Base-by-base conservation (phyloP, 2,329 filamentous ascomycete genomes). In the Paraphoma chrysanthemicola region DNA sequence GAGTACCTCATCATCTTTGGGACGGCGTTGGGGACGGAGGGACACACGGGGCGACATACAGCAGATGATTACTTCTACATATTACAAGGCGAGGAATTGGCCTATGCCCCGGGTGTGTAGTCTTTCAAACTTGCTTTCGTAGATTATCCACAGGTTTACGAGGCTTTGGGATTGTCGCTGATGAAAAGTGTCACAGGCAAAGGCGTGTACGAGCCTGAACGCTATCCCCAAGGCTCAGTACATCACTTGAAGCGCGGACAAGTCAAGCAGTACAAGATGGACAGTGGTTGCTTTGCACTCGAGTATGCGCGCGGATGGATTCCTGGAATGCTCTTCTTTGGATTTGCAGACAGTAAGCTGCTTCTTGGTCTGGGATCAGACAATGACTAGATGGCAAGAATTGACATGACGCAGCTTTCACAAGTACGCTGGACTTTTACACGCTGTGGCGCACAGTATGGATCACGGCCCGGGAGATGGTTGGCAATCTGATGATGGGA, bases 51-150 rank as follows among this genome's bases (percentile, higher is more conserved):
- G 62, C 90, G 92, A 48, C 93, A 96, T 83, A 94, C 92, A 11
- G 92, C 92, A 14, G 91, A 96, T 79, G 93, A 97, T 82, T 97
- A 95, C 83, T 97, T 97, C 84, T 87, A 93, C 83, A 96, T 97
- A 82, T 83, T 97, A 31, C 82, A 82, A 33, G 93, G 93, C 68
- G 87, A 88, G 68, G 88, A 96, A 79, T 83, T 86, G 68, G 90
- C 92, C 63, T 93, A 92, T 81, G 83, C 86, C 16, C 69, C 71
- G 17, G 72, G 63, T 36, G 14, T 14, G 33, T 36, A 36, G 9
- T 36, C 9, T 36, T 10, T 10, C 6, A 7, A 10, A 10, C 14
- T 36, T 14, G 14, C 33, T 36, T 36, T 36, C 23, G 23, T 23
- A 3, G 23, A 23, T 23, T 5, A 23, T 23, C 23, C 23, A 23